These are phyloP conservation scores for Aquilaria sinensis DNA, from an alignment of 345 rosid genomes.

Conservation along the genomic window DNA sequence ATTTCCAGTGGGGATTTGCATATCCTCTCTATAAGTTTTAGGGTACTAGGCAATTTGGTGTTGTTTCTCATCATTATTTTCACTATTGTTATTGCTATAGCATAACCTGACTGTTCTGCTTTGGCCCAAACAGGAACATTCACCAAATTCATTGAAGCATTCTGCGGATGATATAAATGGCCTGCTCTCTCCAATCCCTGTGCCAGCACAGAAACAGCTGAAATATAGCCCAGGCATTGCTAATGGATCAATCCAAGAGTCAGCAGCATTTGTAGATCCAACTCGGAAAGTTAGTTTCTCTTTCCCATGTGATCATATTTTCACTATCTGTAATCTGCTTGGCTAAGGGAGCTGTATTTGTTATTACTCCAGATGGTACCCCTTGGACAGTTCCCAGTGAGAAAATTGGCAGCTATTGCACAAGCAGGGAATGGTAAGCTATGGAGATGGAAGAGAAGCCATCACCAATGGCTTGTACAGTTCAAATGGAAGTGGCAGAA, in stretches of 20 bases:
- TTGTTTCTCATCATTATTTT: too few relatives aligned
- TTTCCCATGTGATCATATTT: conserved; percentile 3
- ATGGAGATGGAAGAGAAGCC: conserved; percentile 99
- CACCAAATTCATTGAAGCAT: conserved; percentile 59
- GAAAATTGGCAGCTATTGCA: conserved; percentile 56
- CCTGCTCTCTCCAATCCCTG: conserved; percentile 62
- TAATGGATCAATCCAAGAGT: conserved; percentile 52
- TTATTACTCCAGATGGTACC: conserved; percentile 75
- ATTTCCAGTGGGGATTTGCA: too few relatives aligned
- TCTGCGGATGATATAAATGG: conserved; percentile 49
- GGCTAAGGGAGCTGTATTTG: conserved; percentile 8
- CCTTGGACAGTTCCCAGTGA: conserved; percentile 67
- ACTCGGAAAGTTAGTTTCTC: conserved; percentile 52
- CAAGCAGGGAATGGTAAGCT: conserved; percentile 64
- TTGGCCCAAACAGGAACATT: conserved; percentile 40
- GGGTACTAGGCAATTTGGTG: too few relatives aligned
- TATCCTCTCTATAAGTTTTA: too few relatives aligned
- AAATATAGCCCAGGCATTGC: conserved; percentile 86
- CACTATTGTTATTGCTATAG: too few relatives aligned
- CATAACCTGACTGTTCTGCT: conserved; percentile 1
- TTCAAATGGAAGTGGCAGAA: conserved; percentile 99
- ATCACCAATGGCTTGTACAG: conserved; percentile 95
- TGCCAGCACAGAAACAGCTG: conserved; percentile 90
- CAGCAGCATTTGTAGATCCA: conserved; percentile 60
- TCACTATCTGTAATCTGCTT: conserved; percentile 7